These are phyloP conservation scores for Fagopyrum esculentum DNA, from an alignment of 148 eudicot genomes.

Conservation along the genomic window DNA sequence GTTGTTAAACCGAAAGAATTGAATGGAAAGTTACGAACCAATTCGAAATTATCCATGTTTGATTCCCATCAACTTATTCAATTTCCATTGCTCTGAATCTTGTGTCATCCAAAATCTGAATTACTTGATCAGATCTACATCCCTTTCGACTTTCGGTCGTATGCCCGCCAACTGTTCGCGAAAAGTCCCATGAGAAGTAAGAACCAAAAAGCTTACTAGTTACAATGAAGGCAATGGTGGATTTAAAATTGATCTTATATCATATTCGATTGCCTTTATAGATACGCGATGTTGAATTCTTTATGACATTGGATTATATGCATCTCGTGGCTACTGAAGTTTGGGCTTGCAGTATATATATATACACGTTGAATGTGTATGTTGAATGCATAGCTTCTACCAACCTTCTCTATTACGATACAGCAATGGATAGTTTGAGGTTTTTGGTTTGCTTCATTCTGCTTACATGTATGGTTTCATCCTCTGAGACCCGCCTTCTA, in stretches of 20 bases:
- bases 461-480: background rate
- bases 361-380: no score
- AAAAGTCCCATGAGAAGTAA: background rate
- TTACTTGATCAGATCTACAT: background rate
- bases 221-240: no score
- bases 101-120: background rate
- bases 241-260: no score
- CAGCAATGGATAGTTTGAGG: background rate
- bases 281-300: no score
- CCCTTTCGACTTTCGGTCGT: slow-evolving; percentile 8
- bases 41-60: background rate
- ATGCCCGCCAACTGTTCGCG: background rate
- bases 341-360: background rate
- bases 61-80: background rate
- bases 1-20: background rate
- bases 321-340: background rate
- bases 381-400: background rate
- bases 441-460: slow-evolving; percentile 3
- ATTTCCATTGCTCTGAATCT: background rate
- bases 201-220: background rate
- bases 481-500: background rate
- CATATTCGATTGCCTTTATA: no score
- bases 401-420: background rate
- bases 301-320: no score
- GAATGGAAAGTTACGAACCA: background rate